Evolutionary conservation across 75 land plant species (phyloP).

Genomic region (Azolla pinnata): DNA sequence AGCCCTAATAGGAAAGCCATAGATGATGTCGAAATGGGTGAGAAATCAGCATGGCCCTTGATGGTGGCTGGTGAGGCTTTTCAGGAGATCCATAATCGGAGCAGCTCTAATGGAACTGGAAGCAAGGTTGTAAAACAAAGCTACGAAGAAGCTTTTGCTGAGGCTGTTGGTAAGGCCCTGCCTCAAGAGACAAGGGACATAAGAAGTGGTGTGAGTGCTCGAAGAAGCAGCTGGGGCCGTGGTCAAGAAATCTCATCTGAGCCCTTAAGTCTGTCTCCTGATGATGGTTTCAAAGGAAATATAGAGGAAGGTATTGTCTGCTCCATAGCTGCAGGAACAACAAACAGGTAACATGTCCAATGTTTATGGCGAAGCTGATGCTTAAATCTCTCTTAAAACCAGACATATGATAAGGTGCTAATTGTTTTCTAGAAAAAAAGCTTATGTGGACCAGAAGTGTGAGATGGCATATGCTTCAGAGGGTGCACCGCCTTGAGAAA

Average conservation of each 20-base stretch:
- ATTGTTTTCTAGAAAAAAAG: no score
- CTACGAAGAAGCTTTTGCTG: slow-evolving; percentile 16
- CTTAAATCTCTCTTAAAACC: no score
- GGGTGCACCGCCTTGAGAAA: no score
- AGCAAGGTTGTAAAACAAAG: slow-evolving; percentile 11
- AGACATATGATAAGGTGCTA: no score
- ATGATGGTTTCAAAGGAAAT: no score
- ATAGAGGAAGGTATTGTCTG: no score
- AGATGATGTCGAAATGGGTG: slow-evolving; percentile 49
- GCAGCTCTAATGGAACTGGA: slow-evolving; percentile 29
- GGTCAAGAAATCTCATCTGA: slow-evolving; percentile 89
- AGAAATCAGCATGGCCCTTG: slow-evolving; percentile 56
- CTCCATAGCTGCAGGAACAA: no score
- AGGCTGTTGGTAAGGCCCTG: slow-evolving; percentile 11
- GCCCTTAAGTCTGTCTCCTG: slow-evolving; percentile 52
- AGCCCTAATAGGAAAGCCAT: slow-evolving; percentile 64
- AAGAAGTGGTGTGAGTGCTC: slow-evolving; percentile 12
- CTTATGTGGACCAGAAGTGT: no score
- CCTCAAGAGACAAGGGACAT: slow-evolving; percentile 5
- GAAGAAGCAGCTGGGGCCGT: slow-evolving; percentile 94
- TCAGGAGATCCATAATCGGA: slow-evolving; percentile 26
- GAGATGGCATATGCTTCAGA: no score
- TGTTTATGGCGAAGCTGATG: no score
- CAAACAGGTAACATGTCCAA: no score
- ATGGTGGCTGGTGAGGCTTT: slow-evolving; percentile 17